Evolutionary conservation across 805 yeast species (phyloP).

Genomic region (Ogataea pini): DNA sequence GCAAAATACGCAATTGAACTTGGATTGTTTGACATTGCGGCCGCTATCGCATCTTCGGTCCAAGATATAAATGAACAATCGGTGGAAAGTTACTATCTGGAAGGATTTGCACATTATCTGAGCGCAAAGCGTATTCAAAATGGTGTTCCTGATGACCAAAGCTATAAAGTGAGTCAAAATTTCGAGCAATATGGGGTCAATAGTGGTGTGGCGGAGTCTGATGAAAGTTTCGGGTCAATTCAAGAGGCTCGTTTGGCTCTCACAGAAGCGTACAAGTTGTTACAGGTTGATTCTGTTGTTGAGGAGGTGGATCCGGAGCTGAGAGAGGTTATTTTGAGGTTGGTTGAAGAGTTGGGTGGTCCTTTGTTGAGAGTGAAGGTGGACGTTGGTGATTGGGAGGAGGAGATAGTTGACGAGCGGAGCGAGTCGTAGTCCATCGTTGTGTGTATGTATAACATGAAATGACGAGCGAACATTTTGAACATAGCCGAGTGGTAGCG

Average conservation of each 20-base stretch:
- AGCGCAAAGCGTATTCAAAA: constrained; percentile 41
- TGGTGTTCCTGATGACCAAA: constrained; percentile 16
- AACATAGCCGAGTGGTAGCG: no score
- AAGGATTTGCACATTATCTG: constrained; percentile 71
- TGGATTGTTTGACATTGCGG: constrained; percentile 66
- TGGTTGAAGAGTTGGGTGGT: constrained; percentile 63
- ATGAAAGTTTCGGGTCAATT: constrained; percentile 34
- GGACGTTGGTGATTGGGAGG: constrained; percentile 53
- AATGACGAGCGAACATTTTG: no score
- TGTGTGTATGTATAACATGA: no score
- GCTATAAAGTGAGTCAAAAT: constrained; percentile 35
- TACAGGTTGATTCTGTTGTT: constrained; percentile 40
- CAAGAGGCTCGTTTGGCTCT: constrained; percentile 46
- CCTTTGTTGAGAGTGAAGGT: constrained; percentile 42
- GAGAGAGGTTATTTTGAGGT: constrained; percentile 48
- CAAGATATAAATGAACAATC: constrained; percentile 84
- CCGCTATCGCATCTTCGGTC: constrained; percentile 61
- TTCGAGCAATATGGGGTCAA: constrained; percentile 41
- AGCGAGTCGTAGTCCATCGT: constrained; percentile 23
- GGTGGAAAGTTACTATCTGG: constrained; percentile 78
- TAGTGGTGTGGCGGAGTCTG: constrained; percentile 25
- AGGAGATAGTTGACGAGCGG: constrained; percentile 35
- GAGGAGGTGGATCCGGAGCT: constrained; percentile 58
- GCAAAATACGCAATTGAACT: constrained; percentile 78
- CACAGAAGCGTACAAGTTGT: constrained; percentile 35